A percentile compares a stretch with the other conserved stretches of the same genome.
These are phyloP conservation scores for Leishmania amazonensis DNA, from an alignment of 208 protist genomes.

Conservation along the genomic window DNA sequence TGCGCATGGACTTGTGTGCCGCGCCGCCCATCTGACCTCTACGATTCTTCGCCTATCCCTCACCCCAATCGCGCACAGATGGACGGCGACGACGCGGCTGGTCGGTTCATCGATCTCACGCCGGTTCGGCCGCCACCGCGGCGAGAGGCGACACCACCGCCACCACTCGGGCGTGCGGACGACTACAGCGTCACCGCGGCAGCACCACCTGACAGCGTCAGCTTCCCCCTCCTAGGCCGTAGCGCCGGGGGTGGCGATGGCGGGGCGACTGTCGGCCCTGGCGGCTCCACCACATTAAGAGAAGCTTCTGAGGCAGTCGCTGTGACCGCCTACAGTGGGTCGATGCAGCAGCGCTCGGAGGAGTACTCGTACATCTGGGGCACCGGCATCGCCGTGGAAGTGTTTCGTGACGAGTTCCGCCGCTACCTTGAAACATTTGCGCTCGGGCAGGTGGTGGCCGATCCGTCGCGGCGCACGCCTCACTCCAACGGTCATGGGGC, in stretches of 20 bases:
- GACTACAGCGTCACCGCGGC: neutral
- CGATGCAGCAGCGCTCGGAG: slow-evolving; percentile 48
- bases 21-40: neutral
- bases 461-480: slow-evolving; percentile 3
- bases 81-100: slow-evolving; percentile 31
- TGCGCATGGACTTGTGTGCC: neutral
- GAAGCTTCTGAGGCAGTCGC: neutral
- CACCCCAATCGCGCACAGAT: slow-evolving; percentile 15
- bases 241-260: neutral
- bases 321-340: slow-evolving; percentile 6
- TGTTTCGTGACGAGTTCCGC: slow-evolving; percentile 78
- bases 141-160: slow-evolving; percentile 15
- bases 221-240: neutral
- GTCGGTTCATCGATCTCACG: slow-evolving; percentile 54
- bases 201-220: neutral
- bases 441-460: slow-evolving; percentile 17
- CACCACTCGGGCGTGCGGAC: neutral
- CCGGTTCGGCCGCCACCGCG: slow-evolving; percentile 49
- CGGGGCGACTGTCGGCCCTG: neutral
- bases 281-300: neutral
- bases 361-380: slow-evolving; percentile 92
- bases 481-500: neutral
- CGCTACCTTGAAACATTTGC: slow-evolving; percentile 81
- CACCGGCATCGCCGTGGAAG: slow-evolving; percentile 86
- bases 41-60: no score